Base-by-base conservation (phyloP, 2,329 filamentous ascomycete genomes). In the Fonsecaea nubica region DNA sequence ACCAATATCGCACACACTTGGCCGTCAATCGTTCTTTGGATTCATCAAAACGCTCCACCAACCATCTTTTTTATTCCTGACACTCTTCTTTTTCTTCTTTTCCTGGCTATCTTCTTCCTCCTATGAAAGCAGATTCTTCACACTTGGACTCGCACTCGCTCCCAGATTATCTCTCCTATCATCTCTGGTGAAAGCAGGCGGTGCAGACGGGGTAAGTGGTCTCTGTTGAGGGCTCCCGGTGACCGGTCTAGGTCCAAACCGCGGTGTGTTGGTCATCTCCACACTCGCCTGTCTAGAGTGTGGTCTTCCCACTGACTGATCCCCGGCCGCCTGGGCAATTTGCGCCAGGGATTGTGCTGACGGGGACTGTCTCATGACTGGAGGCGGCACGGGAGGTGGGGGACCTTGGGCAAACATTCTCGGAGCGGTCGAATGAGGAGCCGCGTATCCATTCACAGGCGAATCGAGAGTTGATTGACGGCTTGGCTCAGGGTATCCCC, bases 71-170 rank as follows among this genome's bases (percentile, higher is more conserved):
- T 25, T n/a, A 25, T 12, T 21, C 33, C 33, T 50, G 13, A 25
- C n/a, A 33, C 52, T 25, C 25, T 25, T 25, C 25, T 2, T 25
- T 25, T 25, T 53, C 32, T 33, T 32, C 25, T 33, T 15, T 25
- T 30, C 58, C 32, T 25, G 18, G 9, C 8, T 25, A 25, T 61
- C 33, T 52, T 15, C 18, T 9, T 38, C 45, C 21, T 53, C n/a
- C 80, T 78, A 92, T 56, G 87, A 90, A 62, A 93, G 83, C 57
- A 93, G 78, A 73, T 93, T 93, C 72, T 89, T 87, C 68, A 93
- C 77, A 9, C 90, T 92, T 10, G 91, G 90, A 74, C 89, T 93
- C 15, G 90, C 90, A 73, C 91, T 93, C 3, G 90, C 90, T n/a
- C 90, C 90, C 58, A 85, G 86, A 59, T 69, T 72, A 48, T 69